Conservation (phyloP, 768 basidiomycete species). For the Hygrocybe punicea region DNA sequence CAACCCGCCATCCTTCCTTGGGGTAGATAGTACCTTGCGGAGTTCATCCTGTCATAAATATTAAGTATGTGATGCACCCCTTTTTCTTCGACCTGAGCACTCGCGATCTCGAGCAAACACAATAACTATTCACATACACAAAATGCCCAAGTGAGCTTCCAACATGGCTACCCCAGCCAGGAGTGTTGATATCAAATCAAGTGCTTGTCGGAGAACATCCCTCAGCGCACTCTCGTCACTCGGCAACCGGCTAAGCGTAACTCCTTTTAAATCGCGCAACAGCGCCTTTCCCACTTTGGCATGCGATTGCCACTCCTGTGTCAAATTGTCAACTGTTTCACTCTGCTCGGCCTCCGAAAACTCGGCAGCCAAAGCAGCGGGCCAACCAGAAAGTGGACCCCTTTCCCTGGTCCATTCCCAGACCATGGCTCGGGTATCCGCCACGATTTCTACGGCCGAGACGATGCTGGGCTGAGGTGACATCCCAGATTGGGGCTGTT, state of each 20-base stretch:
- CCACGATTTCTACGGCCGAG: neutral
- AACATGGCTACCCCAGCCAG: neutral
- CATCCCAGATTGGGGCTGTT: neutral
- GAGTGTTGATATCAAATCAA: neutral
- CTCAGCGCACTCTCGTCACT: neutral
- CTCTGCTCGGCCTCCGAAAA: neutral
- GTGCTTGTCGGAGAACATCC: neutral
- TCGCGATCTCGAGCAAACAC: neutral
- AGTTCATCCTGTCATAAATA: neutral
- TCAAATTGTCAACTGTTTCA: neutral
- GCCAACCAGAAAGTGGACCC: neutral
- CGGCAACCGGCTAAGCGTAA: neutral
- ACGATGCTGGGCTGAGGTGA: neutral
- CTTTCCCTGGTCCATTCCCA: neutral
- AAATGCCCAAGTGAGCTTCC: neutral
- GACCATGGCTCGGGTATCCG: neutral
- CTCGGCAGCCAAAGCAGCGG: neutral
- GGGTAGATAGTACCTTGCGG: neutral
- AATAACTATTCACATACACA: neutral
- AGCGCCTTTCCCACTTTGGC: neutral
- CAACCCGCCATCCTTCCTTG: neutral
- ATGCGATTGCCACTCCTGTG: neutral
- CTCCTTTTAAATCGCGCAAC: neutral
- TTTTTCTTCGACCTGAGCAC: neutral
- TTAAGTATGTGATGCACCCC: neutral